A percentile compares a stretch with the other conserved stretches of the same genome.
phyloP scores from a whole-genome alignment of 2,329 filamentous ascomycete genomes.

The Fusarium concolor region DNA sequence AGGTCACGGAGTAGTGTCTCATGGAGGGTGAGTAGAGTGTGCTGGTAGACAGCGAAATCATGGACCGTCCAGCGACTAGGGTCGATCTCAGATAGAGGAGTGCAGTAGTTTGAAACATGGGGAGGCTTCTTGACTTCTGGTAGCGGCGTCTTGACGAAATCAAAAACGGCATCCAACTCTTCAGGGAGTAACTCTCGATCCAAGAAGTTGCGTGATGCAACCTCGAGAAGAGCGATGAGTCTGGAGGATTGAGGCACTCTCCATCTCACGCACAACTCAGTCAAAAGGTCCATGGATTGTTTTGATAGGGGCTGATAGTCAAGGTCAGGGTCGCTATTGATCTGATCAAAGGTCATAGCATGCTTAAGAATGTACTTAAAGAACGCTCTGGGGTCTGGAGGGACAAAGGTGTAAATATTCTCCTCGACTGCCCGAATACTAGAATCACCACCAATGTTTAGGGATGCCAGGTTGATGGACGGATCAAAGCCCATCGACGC shows the following conservation, averaged over 20 bases:
- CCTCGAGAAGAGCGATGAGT: constrained; percentile 84
- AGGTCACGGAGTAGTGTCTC: constrained; percentile 88
- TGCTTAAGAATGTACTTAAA: constrained; percentile 86
- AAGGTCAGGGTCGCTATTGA: constrained; percentile 64
- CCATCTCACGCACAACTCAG: constrained; percentile 89
- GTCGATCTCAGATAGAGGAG: constrained; percentile 67
- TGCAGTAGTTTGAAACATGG: constrained; percentile 63
- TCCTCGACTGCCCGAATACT: constrained; percentile 68
- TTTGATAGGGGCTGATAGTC: constrained; percentile 73
- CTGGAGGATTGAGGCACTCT: constrained; percentile 86
- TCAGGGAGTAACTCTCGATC: constrained; percentile 85
- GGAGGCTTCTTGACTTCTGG: constrained; percentile 73
- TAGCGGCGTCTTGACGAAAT: constrained; percentile 79
- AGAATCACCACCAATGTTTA: constrained; percentile 71
- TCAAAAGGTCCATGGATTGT: constrained; percentile 83
- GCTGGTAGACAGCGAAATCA: constrained; percentile 78
- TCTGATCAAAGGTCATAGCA: constrained; percentile 74
- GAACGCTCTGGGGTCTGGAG: constrained; percentile 81
- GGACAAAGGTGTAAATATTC: constrained; percentile 87
- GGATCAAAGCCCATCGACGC: constrained; percentile 68
- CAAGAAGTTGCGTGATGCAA: constrained; percentile 84
- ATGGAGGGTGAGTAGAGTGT: constrained; percentile 78
- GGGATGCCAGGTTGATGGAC: constrained; percentile 72
- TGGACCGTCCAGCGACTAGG: constrained; percentile 74
- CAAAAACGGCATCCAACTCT: constrained; percentile 85